Conservation (phyloP, 2,329 filamentous ascomycete species). For the Capronia coronata region DNA sequence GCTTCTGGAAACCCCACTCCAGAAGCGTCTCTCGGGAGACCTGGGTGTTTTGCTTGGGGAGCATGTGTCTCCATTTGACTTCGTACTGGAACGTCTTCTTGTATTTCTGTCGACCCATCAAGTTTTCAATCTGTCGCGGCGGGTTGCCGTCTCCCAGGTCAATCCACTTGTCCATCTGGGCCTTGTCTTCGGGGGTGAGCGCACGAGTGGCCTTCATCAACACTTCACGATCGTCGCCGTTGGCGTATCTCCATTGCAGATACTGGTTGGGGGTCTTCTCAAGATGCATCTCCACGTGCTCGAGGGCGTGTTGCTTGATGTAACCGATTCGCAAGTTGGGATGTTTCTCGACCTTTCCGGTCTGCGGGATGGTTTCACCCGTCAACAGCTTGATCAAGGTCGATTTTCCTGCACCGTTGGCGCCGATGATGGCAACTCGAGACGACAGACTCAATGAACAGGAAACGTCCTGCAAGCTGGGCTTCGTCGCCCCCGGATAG, state of each 20-base stretch:
- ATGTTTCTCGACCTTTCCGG: constrained; percentile 91
- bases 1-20: constrained; percentile 81
- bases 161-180: constrained; percentile 85
- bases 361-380: constrained; percentile 76
- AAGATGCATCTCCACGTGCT: constrained; percentile 98
- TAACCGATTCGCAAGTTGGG: constrained; percentile 98
- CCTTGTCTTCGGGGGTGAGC: constrained; percentile 74
- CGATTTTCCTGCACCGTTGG: constrained; percentile 96
- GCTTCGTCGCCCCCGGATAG: constrained; percentile 85
- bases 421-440: constrained; percentile 90
- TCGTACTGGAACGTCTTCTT: constrained; percentile 65
- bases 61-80: constrained; percentile 73
- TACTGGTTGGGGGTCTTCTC: constrained; percentile 99
- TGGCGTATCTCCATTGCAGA: constrained; percentile 94
- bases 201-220: constrained; percentile 95
- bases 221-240: constrained; percentile 94
- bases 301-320: constrained; percentile 97
- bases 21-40: constrained; percentile 87
- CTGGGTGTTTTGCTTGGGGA: constrained; percentile 90
- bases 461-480: constrained; percentile 80
- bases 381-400: constrained; percentile 97
- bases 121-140: constrained; percentile 67
- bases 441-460: constrained; percentile 84
- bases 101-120: constrained; percentile 95
- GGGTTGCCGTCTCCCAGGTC: constrained; percentile 79